Evolutionary conservation across 129 eudicot species (phyloP).

Genomic region (Helianthus tuberosus): DNA sequence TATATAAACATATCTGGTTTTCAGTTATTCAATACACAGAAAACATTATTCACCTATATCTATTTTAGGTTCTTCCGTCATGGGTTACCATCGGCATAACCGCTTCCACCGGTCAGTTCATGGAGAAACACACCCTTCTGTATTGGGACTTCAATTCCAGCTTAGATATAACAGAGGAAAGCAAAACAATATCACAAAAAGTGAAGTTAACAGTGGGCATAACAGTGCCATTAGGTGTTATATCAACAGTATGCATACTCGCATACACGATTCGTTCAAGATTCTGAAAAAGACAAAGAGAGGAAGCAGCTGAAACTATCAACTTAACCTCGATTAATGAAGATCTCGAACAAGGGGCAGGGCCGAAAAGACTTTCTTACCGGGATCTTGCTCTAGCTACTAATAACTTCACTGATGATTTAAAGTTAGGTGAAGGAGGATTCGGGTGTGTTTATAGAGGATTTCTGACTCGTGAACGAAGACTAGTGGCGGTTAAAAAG

Average conservation of each 20-base stretch:
- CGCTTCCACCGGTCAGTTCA: constrained; percentile 44
- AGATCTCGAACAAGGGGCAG: constrained; percentile 55
- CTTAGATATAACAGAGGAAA: constrained; percentile 21
- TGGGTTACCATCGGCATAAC: constrained; percentile 52
- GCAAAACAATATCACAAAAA: constrained; percentile 11
- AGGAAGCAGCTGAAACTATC: constrained; percentile 16
- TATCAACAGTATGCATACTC: constrained; percentile 12
- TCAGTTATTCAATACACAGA: no score
- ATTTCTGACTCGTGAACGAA: constrained; percentile 27
- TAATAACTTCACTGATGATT: constrained; percentile 40
- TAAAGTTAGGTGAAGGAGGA: constrained; percentile 65
- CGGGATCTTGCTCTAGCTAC: constrained; percentile 48
- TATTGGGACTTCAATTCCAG: constrained; percentile 51
- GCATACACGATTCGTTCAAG: constrained; percentile 10
- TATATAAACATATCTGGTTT: no score
- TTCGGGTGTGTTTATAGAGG: constrained; percentile 64
- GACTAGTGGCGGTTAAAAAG: constrained; percentile 58
- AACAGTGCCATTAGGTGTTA: constrained; percentile 21
- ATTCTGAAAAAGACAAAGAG: background rate
- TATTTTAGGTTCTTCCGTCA: constrained; percentile 33
- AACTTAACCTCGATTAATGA: constrained; percentile 32
- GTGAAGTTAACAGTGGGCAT: constrained; percentile 25
- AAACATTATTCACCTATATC: no score
- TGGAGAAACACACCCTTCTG: constrained; percentile 36
- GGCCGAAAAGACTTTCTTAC: constrained; percentile 52